Evolutionary conservation across 768 basidiomycete genomes (phyloP), one percentile per base, ranked within the genome.

Genomic region (Thelephora ganbajun): DNA sequence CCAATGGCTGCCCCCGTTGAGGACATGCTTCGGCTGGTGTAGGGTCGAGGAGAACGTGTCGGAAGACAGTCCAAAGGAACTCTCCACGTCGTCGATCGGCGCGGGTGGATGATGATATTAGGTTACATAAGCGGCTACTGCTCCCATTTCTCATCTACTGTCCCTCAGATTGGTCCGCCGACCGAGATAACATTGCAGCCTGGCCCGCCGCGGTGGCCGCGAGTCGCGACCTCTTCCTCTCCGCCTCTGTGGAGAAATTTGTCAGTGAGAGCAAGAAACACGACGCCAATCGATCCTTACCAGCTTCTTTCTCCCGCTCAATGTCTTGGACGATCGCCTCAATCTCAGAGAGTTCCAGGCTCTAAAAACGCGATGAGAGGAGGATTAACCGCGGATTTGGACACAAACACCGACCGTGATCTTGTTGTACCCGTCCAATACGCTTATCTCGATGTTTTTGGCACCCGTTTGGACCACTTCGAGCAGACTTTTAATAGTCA

Each of bases 381-480:
- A 16, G 44, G 22, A 7, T 36, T 45, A n/a, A 49, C 34, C 18
- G 26, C 48, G 33, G 9, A 4, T 9, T 16, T 34, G 11, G 33
- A 45, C n/a, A n/a, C 4, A 45, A 18, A 48, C n/a, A 59, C 76
- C 53, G 53, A 96, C 93, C 41, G 89, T 88, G 47, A 94, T 79
- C 67, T 92, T 86, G 50, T 89, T 88, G 61, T 90, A 97, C 51
- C 82, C 77, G 60, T 96, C 92, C 89, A 98, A 93, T 41, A 97
- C 88, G 52, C 86, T 92, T 56, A 99, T 90, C 63, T 99, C 96
- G 53, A 99, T 98, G 65, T 99, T 99, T 72, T 98, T 98, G 4
- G 96, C 96, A n/a, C 96, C 96, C 1, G 96, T 97, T 67, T 98
- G 96, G 6, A 99, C 96, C 34, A 99, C 93, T 63, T 99, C 96